Evolutionary conservation across 2,329 filamentous ascomycete genomes (phyloP), one percentile per base, ranked within the genome.

Genomic region (Trichophyton schoenleinii): DNA sequence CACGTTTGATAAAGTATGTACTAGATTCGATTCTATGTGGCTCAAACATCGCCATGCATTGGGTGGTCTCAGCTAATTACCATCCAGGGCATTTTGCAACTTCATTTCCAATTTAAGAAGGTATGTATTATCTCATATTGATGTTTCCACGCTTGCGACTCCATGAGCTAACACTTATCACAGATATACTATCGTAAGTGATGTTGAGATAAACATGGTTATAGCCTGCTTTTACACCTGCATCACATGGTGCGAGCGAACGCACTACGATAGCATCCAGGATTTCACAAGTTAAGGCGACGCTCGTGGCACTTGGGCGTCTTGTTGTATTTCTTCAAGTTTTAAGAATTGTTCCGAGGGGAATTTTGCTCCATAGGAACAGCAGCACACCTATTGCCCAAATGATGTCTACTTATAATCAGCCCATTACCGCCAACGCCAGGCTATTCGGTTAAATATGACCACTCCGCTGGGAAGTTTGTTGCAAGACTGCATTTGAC

Each of bases 41-140:
- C 22, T 38, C 28, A 25, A 31, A 31, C 22, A 8, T 36, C 49
- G 22, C 15, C 31, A 36, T 22, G 13, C 28, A 53, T 20, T 22
- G 22, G 38, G 64, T 46, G 9, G 11, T 7, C 20, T 28, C 3
- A 36, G 48, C 20, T n/a, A 36, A 60, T 57, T 48, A 11, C 48
- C 55, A 53, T 64, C 31, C 66, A 95, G 89, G 92, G 92, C 60
- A 96, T 97, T 68, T 78, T 99, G 62, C 91, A 96, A 76, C 82
- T 99, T 62, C 92, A 97, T 73, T 99, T 99, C 73, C 91, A 96
- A 74, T 96, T 97, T 80, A 99, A 97, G 75, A 95, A 96, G 84
- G 91, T 95, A 75, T 68, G 76, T 67, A 61, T 61, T 53, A n/a
- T 48, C 11, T 25, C 55, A 38, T 38, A 22, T 11, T 28, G 7